Evolutionary conservation across 2,329 filamentous ascomycete genomes (phyloP), one percentile per base, ranked within the genome.

Genomic region (Cladophialophora bantiana): DNA sequence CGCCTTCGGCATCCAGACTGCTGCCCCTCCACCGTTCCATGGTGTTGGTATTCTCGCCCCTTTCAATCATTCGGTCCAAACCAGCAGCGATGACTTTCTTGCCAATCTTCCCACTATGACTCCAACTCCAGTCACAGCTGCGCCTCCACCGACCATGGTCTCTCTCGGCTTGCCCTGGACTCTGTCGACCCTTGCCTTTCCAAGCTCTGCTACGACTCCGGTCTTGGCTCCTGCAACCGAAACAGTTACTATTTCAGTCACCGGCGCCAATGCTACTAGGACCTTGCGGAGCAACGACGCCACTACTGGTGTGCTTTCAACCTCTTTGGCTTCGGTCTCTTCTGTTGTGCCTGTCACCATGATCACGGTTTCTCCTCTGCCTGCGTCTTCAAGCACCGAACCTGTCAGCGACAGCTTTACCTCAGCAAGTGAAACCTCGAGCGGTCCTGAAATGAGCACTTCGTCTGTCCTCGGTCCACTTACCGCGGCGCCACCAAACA

Each of bases 361-460:
- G 18, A 50, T 50, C 45, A 50, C 45, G 45, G 45, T 50, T 26
- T 50, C 20, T 20, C 45, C 45, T 50, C 18, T 50, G 45, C 18
- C 45, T 10, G 45, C 45, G 5, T 26, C 45, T 50, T 20, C 40
- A 42, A 42, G 40, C 40, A 13, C 40, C 13, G 7, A 3, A n/a
- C 40, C 18, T 50, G 26, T 18, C 45, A 20, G 45, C 10, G 26
- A 50, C 9, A 50, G 18, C 15, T 26, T 26, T 13, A 10, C 18
- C 45, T 26, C 45, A 1, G 45, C 45, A 50, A 50, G 7, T 10
- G 4, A 26, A 26, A 50, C 45, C 45, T 26, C 45, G 26, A 26
- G 45, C 9, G 18, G 26, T 26, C 45, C 10, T 26, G 45, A 20
- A 20, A 9, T 26, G 45, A 48, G 1, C n/a, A 50, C 45, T 26